phyloP scores from a whole-genome alignment of 441 rosid genomes.

The Bocquillonia castaneifolia region DNA sequence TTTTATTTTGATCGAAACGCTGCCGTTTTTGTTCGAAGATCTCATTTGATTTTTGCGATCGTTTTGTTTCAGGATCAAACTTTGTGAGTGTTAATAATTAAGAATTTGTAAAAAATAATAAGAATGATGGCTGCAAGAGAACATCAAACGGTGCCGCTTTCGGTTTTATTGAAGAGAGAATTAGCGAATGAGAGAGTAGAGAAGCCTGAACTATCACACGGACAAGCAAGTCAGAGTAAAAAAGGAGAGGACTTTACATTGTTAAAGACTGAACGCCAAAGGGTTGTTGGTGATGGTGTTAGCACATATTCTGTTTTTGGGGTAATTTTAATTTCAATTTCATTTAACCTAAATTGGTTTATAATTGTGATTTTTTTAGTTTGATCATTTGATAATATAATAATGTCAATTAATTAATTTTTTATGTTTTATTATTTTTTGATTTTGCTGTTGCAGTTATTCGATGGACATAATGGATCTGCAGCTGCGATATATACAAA shows the following conservation, averaged over 20 bases:
- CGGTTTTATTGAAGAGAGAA: slow-evolving; percentile 83
- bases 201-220: slow-evolving; percentile 69
- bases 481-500: slow-evolving; percentile 94
- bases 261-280: slow-evolving; percentile 72
- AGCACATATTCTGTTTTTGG: slow-evolving; percentile 79
- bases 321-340: slow-evolving; percentile 37
- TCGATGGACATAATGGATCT: slow-evolving; percentile 98
- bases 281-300: slow-evolving; percentile 78
- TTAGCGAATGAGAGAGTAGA: slow-evolving; percentile 73
- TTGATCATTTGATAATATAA: not conserved
- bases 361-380: not conserved
- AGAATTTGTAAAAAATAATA: not conserved
- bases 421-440: too few relatives aligned
- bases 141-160: slow-evolving; percentile 89
- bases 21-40: not conserved
- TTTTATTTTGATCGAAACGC: too few relatives aligned
- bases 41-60: slow-evolving; percentile 7
- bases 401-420: too few relatives aligned
- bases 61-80: not conserved
- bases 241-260: slow-evolving; percentile 91
- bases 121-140: slow-evolving; percentile 47
- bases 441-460: slow-evolving; percentile 49
- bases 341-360: not conserved
- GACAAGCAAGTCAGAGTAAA: slow-evolving; percentile 90
- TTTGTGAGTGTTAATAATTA: not conserved